Percentiles rank a stretch among this genome's conserved stretches.
Conservation (phyloP, 768 basidiomycete genomes). For the Sporobolomyces pararoseus region DNA sequence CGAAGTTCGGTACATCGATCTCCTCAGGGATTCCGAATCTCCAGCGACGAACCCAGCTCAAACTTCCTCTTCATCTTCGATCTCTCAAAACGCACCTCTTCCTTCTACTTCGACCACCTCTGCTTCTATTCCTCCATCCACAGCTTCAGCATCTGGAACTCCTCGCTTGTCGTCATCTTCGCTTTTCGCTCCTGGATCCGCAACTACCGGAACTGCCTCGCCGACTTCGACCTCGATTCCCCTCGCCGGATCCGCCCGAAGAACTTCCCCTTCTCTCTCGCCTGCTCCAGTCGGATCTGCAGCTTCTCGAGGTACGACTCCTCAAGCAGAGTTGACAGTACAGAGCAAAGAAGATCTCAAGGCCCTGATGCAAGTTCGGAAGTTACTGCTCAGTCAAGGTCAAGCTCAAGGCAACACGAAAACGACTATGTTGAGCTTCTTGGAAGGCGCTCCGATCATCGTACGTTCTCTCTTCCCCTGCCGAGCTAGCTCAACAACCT, state of each 20-base stretch:
- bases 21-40: neutral
- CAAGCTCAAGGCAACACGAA: neutral
- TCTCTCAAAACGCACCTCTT: neutral
- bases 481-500: too few relatives aligned
- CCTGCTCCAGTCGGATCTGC: neutral
- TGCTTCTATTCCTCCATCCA: neutral
- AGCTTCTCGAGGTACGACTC: neutral
- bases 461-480: conserved; percentile 19
- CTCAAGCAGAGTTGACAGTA: conserved; percentile 20
- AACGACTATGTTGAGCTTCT: conserved; percentile 30
- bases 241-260: neutral
- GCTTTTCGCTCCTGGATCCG: too few relatives aligned
- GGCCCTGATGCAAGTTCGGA: conserved; percentile 37
- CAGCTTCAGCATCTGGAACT: neutral
- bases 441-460: conserved; percentile 36
- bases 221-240: neutral
- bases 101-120: neutral
- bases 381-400: conserved; percentile 19
- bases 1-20: conserved; percentile 31
- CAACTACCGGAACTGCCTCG: neutral
- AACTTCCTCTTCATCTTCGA: neutral
- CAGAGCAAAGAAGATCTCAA: conserved; percentile 41
- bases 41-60: neutral
- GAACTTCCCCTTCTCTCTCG: conserved; percentile 4
- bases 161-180: too few relatives aligned